These are phyloP conservation scores for Laetiporus sulphureus DNA, from an alignment of 1,284 basidiomycete species.

Conservation along the genomic window DNA sequence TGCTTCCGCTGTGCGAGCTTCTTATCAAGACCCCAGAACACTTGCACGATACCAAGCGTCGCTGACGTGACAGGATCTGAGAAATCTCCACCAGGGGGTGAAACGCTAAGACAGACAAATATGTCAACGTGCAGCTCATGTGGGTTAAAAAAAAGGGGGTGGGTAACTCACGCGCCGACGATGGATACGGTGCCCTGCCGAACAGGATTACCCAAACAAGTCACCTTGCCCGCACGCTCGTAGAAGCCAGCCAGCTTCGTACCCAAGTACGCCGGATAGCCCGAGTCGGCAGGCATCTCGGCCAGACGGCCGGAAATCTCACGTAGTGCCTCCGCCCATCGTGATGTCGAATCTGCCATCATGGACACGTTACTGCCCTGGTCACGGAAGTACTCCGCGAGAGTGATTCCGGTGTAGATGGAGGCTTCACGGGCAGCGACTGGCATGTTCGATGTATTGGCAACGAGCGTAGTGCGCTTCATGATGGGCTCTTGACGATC, in stretches of 20 bases:
- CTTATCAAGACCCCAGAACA: conserved; percentile 96
- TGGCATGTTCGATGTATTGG: conserved; percentile 99
- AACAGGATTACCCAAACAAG: conserved; percentile 85
- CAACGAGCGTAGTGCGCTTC: conserved; percentile 98
- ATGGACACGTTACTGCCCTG: conserved; percentile 97
- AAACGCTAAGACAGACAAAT: conserved; percentile 84
- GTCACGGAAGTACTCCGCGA: conserved; percentile 99
- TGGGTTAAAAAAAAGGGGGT: no score
- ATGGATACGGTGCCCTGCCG: conserved; percentile 95
- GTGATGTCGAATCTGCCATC: conserved; percentile 99
- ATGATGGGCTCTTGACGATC: conserved; percentile 99
- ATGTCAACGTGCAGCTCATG: no score
- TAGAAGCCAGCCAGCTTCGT: conserved; percentile 98
- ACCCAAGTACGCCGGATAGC: conserved; percentile 95
- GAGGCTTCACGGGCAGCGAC: conserved; percentile 99
- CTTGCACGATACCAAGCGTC: conserved; percentile 97
- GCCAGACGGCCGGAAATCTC: conserved; percentile 99
- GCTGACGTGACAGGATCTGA: conserved; percentile 98
- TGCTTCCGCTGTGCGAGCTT: conserved; percentile 97
- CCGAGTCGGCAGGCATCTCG: conserved; percentile 99
- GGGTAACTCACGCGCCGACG: conserved; percentile 84
- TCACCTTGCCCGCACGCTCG: conserved; percentile 97
- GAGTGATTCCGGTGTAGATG: conserved; percentile 99
- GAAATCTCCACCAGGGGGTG: conserved; percentile 98
- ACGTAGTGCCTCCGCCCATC: conserved; percentile 98